Evolutionary conservation across 768 basidiomycete species (phyloP), one percentile per base, ranked within the genome.

Genomic region (Ramaria sp.): DNA sequence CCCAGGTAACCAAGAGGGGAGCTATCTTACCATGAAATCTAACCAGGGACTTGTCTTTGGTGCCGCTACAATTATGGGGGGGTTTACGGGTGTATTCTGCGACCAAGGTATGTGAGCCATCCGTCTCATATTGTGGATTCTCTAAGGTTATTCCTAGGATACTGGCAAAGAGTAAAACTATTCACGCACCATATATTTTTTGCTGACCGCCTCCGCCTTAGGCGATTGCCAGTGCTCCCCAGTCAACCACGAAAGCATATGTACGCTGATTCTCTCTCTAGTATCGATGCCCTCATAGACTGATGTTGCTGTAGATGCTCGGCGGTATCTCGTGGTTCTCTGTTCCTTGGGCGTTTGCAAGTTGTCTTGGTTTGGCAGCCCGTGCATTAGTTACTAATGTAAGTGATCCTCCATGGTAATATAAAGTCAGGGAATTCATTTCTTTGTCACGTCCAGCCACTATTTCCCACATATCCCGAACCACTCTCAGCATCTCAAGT

Each of bases 271-370:
- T n/a, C 16, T 28, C 16, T 22, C 1, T 1, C 10, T 27, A 30
- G 16, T 32, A 18, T 36, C 3, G 34, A 24, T 36, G 8, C 5
- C 18, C 10, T 22, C 30, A 9, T 22, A 30, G 5, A 36, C 28
- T 41, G 18, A 52, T 32, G 38, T 10, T 50, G 7, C 57, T 45
- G 16, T 58, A 77, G 72, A 76, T 79, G 71, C 67, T 79, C 28
- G 78, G 79, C 3, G 79, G 78, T 5, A 61, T 80, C 30, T 78
- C 78, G 1, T 80, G 78, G 79, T 75, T 77, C 50, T 72, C 74
- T 3, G 72, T 77, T n/a, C 77, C 77, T 12, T 77, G 75, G 61
- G 73, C 70, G 0, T 76, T 78, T 56, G 75, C 70, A 7, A 74
- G 74, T 3, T 71, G 71, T 42, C 66, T 76, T 50, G 76, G 75